Evolutionary conservation across 306 rosid species (phyloP).

Genomic region (Prunus davidiana): DNA sequence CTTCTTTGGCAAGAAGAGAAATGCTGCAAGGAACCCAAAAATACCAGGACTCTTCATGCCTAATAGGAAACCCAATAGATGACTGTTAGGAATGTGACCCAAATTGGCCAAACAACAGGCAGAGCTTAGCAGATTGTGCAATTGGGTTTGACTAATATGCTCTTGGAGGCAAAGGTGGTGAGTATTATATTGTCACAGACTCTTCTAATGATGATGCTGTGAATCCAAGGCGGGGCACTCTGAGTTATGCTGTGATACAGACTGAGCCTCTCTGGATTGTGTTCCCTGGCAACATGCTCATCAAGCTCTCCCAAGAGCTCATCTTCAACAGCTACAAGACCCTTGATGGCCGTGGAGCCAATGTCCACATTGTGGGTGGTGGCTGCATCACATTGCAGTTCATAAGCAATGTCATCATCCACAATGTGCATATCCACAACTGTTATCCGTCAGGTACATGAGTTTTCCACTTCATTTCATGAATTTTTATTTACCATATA

Average conservation of each 20-base stretch:
- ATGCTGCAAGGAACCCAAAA: slow-evolving; percentile 40
- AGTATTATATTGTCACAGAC: slow-evolving; percentile 76
- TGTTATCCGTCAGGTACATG: slow-evolving; percentile 68
- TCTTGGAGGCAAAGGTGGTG: slow-evolving; percentile 80
- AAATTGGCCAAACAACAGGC: slow-evolving; percentile 84
- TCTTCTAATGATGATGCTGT: slow-evolving; percentile 79
- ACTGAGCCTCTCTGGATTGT: slow-evolving; percentile 77
- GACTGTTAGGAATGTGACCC: slow-evolving; percentile 99
- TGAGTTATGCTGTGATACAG: slow-evolving; percentile 77
- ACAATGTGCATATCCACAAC: slow-evolving; percentile 86
- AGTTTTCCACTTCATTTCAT: neutral
- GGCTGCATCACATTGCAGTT: slow-evolving; percentile 92
- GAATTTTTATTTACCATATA: neutral
- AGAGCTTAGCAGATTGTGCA: slow-evolving; percentile 80
- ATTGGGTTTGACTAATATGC: slow-evolving; percentile 98
- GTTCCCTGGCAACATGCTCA: slow-evolving; percentile 74
- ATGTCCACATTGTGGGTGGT: slow-evolving; percentile 92
- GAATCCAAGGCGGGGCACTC: slow-evolving; percentile 71
- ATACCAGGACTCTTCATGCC: slow-evolving; percentile 42
- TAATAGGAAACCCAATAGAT: slow-evolving; percentile 89
- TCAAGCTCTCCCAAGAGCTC: slow-evolving; percentile 81
- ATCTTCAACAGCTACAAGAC: slow-evolving; percentile 90
- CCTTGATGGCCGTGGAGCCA: slow-evolving; percentile 90
- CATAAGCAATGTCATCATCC: slow-evolving; percentile 87
- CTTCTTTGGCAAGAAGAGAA: slow-evolving; percentile 67